Base-by-base conservation (phyloP, 495 filamentous ascomycete species). In the Cercophora scortea region DNA sequence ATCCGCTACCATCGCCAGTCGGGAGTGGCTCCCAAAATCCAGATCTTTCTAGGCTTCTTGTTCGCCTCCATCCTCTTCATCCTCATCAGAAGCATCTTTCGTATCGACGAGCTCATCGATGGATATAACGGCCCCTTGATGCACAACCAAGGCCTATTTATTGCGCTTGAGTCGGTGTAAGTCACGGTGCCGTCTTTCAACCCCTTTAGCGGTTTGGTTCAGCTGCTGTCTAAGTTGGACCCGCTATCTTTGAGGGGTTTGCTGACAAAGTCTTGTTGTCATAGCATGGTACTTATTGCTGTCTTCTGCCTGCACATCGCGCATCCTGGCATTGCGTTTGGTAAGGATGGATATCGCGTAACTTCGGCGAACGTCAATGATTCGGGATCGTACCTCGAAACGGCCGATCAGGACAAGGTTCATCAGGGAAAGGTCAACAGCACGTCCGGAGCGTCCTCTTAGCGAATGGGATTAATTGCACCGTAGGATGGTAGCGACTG, bases 41-140 rank as follows among this genome's bases (percentile, higher is more conserved):
- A 69, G 57, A n/a, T 73, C 11, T 79, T 79, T 49, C 46, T 73
- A n/a, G 39, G 45, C 8, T 76, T 74, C 54, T 50, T 81, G 40
- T 51, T 62, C 9, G n/a, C 68, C 3, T 69, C 76, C 8, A 67
- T 75, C 13, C 8, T 72, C 0, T 61, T 75, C 12, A 76, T 80
- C 40, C 53, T 77, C 16, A 69, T 65, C 8, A 57, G 78, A 5
- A 79, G 78, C 59, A 56, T 54, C 2, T 81, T 77, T 53, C 66
- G 78, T 8, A 71, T 80, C 45, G 76, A 64, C 15, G 78, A 81
- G 58, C 61, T 73, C 48, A 65, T 62, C 50, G 68, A 76, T 5
- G 76, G 75, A 18, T 80, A 75, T 54, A 48, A 25, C 3, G 70
- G 76, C 4, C 50, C 51, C 8, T 49, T 75, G 34, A 70, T 79